Conservation (phyloP, 345 rosid species). For the Gossypium anomalum region DNA sequence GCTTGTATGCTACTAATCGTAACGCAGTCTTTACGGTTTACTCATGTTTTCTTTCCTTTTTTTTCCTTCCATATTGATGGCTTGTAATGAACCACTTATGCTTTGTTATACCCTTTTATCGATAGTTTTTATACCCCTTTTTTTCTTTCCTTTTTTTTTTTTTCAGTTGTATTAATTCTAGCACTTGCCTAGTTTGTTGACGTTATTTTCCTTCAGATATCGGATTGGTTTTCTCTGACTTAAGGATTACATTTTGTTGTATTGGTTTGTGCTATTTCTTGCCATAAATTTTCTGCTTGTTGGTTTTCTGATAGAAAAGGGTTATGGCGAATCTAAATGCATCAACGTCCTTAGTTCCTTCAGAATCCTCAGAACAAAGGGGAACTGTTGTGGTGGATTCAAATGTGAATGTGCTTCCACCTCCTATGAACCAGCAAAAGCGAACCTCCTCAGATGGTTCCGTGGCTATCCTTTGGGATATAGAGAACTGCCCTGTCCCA, state of each 20-base stretch:
- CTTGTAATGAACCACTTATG: neutral
- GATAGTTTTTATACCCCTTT: neutral
- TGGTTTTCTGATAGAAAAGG: conserved; percentile 9
- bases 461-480: conserved; percentile 91
- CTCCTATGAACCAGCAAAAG: conserved; percentile 29
- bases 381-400: conserved; percentile 27
- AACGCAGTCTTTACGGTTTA: neutral
- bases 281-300: conserved; percentile 7
- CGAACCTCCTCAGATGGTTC: conserved; percentile 52
- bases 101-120: neutral
- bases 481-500: conserved; percentile 90
- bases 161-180: neutral
- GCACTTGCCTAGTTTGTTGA: neutral
- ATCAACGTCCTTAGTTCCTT: conserved; percentile 24
- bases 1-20: neutral
- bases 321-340: conserved; percentile 33
- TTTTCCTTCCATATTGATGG: neutral
- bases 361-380: conserved; percentile 27
- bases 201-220: neutral
- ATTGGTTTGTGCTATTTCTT: neutral
- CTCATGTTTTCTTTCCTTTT: neutral
- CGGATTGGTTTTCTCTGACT: neutral
- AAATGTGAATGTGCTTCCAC: conserved; percentile 28
- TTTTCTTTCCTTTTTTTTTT: no score
- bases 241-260: neutral